Percentiles rank a stretch among this genome's conserved stretches.
phyloP scores from a whole-genome alignment of 352 stramenopile species.

The Globisporangium sylvaticum region DNA sequence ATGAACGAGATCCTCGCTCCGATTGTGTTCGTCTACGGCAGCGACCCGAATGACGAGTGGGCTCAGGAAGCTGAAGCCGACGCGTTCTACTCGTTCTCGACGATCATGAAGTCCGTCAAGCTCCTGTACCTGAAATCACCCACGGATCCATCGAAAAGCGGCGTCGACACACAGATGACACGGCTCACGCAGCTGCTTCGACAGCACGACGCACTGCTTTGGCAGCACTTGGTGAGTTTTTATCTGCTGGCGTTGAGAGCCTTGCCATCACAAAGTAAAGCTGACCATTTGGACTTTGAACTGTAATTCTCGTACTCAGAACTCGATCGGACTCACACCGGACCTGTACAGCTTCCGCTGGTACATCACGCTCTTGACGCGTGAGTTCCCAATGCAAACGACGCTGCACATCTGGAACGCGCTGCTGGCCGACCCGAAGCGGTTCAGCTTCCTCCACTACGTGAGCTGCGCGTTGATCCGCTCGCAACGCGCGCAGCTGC shows the following conservation, averaged over 20 bases:
- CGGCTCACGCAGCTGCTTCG: slow-evolving; percentile 43
- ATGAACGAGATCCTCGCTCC: slow-evolving; percentile 95
- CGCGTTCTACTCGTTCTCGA: slow-evolving; percentile 46
- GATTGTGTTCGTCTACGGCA: slow-evolving; percentile 74
- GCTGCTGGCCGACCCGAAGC: slow-evolving; percentile 49
- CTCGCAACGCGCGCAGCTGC: slow-evolving; percentile 35
- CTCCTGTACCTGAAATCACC: slow-evolving; percentile 41
- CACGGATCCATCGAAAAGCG: slow-evolving; percentile 40
- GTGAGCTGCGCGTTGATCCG: slow-evolving; percentile 51
- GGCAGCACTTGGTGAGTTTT: slow-evolving; percentile 56
- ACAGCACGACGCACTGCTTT: slow-evolving; percentile 57
- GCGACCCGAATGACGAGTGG: slow-evolving; percentile 33
- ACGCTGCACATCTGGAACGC: slow-evolving; percentile 65
- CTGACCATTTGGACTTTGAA: too few relatives aligned
- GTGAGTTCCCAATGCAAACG: slow-evolving; percentile 53
- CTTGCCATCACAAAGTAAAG: too few relatives aligned
- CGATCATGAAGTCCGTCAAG: slow-evolving; percentile 45
- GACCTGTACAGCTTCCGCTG: slow-evolving; percentile 70
- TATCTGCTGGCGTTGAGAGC: too few relatives aligned
- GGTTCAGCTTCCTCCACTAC: slow-evolving; percentile 73
- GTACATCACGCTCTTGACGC: slow-evolving; percentile 65
- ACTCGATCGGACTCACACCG: slow-evolving; percentile 52
- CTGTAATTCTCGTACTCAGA: slow-evolving; percentile 22
- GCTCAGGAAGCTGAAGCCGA: slow-evolving; percentile 43
- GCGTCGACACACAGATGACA: slow-evolving; percentile 55